Conservation (phyloP, 176 grass and related monocot species). For the Thinopyrum elongatum region DNA sequence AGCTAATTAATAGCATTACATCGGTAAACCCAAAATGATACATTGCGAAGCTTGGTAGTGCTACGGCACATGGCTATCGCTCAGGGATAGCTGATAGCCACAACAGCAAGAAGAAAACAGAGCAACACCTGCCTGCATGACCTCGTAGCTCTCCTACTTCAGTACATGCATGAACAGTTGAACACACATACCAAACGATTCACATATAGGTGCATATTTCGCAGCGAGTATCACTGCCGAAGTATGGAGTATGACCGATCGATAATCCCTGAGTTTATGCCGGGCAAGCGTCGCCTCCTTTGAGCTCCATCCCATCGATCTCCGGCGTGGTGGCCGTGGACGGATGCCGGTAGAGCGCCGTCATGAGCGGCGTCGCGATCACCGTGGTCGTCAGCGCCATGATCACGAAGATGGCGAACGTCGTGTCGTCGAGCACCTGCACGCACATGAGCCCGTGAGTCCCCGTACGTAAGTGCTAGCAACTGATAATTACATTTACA, state of each 20-base stretch:
- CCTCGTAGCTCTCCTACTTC: too few species aligned
- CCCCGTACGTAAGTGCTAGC: neutral
- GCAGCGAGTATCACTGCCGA: neutral
- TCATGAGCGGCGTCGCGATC: slow-evolving; percentile 37
- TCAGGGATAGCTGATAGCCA: neutral
- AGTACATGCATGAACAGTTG: too few species aligned
- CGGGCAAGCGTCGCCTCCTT: slow-evolving; percentile 17
- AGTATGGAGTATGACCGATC: too few species aligned
- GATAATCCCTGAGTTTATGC: slow-evolving; percentile 1
- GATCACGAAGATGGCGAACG: slow-evolving; percentile 77
- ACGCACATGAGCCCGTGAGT: neutral
- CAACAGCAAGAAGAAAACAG: neutral
- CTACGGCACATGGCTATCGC: neutral
- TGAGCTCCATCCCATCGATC: slow-evolving; percentile 12
- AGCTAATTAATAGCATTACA: neutral
- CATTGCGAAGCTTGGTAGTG: neutral
- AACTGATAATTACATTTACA: neutral
- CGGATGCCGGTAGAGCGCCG: slow-evolving; percentile 15
- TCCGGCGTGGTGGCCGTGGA: slow-evolving; percentile 22
- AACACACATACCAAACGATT: neutral
- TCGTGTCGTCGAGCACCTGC: slow-evolving; percentile 82
- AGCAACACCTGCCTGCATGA: neutral
- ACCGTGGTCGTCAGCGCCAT: slow-evolving; percentile 65
- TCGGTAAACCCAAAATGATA: neutral
- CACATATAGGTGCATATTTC: neutral